Base-by-base conservation (phyloP, 768 basidiomycete genomes). In the Leucogyrophana mollusca region DNA sequence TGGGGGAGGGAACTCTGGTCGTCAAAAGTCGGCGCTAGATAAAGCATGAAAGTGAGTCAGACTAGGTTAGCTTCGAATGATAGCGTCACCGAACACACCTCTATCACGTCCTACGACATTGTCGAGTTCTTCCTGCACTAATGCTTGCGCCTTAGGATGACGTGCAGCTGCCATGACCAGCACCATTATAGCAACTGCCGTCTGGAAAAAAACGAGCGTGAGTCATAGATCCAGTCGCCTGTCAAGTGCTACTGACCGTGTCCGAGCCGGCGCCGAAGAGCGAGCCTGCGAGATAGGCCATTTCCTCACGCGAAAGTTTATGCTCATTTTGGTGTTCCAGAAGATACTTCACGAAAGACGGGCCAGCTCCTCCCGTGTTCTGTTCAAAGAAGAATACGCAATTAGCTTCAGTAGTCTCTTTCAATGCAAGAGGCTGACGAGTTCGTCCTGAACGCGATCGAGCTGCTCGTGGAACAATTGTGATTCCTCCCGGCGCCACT, bases 231-330 rank as follows among this genome's bases (percentile, higher is more conserved):
- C 4, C 25, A 18, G 1, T 14, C 24, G 10, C 18, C 6, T 30
- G 27, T 7, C 27, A 9, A 30, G 32, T n/a, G 18, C 27, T 30
- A 57, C 66, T 32, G 44, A 70, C 72, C 11, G 83, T 85, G 52
- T 83, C 83, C 0, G 79, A 75, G 10, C 83, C 83, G 24, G 82
- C 83, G 20, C 83, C 83, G 49, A 82, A 85, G 62, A 85, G 77
- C 32, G 74, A 73, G 0, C 83, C 83, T 0, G 78, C 77, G 20
- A 85, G 73, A 57, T 85, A 85, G 0, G 82, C 77, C 21, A 76
- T 73, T 55, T 85, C 82, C 43, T 77, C 68, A 44, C 78, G 68
- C 3, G 79, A 73, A 9, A 84, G 71, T 9, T 73, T 76, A 38
- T 80, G 74, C 37, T 78, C 73, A 2, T 57, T 47, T 54, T 83